phyloP scores from a whole-genome alignment of 2,329 filamentous ascomycete species.

The Juglanconis oblonga region DNA sequence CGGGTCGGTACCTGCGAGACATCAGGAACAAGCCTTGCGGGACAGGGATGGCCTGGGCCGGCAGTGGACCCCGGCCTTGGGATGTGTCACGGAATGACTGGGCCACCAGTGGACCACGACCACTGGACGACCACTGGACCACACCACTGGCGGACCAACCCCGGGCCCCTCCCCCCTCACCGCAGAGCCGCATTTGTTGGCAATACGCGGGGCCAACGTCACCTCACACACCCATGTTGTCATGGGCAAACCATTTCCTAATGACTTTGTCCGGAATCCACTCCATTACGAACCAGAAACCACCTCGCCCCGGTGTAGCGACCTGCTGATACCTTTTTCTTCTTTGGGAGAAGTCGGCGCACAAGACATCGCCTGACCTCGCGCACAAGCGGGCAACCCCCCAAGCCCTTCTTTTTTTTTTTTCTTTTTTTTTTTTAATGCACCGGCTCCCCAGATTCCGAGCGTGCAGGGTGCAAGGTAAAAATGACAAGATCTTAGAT shows the following conservation, averaged over 20 bases:
- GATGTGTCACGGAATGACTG: conserved; percentile 6
- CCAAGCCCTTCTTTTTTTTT: too few relatives aligned
- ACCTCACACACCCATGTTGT: not conserved
- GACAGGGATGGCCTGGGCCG: too few relatives aligned
- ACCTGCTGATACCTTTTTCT: conserved; percentile 10
- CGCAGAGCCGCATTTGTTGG: conserved; percentile 16
- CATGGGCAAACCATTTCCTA: conserved; percentile 17
- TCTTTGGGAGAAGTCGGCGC: conserved; percentile 2
- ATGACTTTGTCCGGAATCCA: conserved; percentile 11
- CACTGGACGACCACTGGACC: too few relatives aligned
- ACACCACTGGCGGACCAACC: conserved; percentile 17
- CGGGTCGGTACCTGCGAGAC: too few relatives aligned
- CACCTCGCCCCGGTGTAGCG: not conserved
- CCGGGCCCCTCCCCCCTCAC: conserved; percentile 3
- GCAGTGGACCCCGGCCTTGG: conserved; percentile 6
- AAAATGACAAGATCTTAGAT: conserved; percentile 20
- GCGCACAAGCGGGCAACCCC: not conserved
- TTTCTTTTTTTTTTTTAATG: not conserved
- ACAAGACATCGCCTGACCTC: not conserved
- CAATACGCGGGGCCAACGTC: not conserved
- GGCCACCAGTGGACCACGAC: too few relatives aligned
- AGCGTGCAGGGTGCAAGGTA: not conserved
- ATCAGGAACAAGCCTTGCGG: too few relatives aligned
- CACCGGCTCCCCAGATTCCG: not conserved
- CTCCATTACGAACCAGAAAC: conserved; percentile 14